These are phyloP conservation scores for Halenospora varia DNA, from an alignment of 495 filamentous ascomycete genomes.

Conservation along the genomic window DNA sequence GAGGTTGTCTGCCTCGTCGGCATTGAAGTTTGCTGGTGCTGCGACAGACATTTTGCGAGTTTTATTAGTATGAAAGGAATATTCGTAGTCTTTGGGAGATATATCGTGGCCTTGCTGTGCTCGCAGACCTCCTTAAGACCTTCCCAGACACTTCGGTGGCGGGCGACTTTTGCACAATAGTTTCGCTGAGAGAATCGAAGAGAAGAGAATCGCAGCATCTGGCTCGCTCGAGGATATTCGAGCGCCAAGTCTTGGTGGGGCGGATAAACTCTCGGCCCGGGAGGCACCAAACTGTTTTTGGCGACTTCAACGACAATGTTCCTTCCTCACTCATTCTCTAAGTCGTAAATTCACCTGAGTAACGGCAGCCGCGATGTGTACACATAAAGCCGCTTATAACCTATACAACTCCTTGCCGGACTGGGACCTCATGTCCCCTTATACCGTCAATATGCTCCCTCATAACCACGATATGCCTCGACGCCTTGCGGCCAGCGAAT, in stretches of 20 bases:
- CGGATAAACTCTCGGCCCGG: background rate
- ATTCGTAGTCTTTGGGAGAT: background rate
- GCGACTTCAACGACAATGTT: background rate
- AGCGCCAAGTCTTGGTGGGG: background rate
- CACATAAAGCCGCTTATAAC: background rate
- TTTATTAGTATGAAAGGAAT: background rate
- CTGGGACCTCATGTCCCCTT: no score
- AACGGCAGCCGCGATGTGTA: background rate
- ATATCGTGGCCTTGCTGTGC: background rate
- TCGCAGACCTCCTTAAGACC: no score
- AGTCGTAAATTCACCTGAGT: no score
- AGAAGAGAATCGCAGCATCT: background rate
- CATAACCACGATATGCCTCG: no score
- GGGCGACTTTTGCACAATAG: background rate
- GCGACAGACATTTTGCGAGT: slow-evolving; percentile 21
- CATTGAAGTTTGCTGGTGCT: slow-evolving; percentile 47
- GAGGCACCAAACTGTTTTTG: background rate
- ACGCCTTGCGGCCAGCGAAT: no score
- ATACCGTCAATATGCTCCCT: no score
- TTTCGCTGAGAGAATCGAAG: background rate
- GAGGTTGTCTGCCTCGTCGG: slow-evolving; percentile 70
- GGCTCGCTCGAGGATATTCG: background rate
- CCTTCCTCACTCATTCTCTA: no score
- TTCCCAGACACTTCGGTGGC: no score
- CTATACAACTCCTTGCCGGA: no score